Conservation (phyloP, 495 filamentous ascomycete genomes). For the Hypoxylon subgilvum region DNA sequence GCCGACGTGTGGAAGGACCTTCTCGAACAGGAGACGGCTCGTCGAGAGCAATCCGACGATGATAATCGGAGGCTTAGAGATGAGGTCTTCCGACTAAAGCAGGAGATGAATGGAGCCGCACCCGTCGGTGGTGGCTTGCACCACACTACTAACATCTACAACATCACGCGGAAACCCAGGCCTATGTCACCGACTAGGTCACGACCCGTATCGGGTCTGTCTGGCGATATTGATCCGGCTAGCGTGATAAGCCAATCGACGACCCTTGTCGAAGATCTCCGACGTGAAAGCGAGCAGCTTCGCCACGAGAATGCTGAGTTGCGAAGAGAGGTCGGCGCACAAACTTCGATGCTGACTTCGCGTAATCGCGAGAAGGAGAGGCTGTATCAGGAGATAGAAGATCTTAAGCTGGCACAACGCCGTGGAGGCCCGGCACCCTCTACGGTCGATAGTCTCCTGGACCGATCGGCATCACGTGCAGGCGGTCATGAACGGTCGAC, state of each 20-base stretch:
- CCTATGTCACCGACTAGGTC: constrained; percentile 64
- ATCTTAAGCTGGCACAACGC: constrained; percentile 84
- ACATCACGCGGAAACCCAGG: constrained; percentile 65
- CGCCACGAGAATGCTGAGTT: constrained; percentile 93
- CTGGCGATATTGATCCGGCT: constrained; percentile 60
- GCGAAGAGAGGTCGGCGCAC: constrained; percentile 87
- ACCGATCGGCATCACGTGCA: constrained; percentile 87
- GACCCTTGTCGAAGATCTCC: constrained; percentile 70
- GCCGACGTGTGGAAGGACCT: constrained; percentile 94
- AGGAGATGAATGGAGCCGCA: constrained; percentile 56
- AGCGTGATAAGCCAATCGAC: constrained; percentile 63
- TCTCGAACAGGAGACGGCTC: constrained; percentile 87
- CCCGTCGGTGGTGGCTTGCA: constrained; percentile 48
- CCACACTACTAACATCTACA: constrained; percentile 66
- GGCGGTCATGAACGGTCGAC: constrained; percentile 67
- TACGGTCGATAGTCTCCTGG: constrained; percentile 88
- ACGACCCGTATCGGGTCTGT: constrained; percentile 66
- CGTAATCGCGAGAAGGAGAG: constrained; percentile 93
- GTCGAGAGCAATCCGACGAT: constrained; percentile 87
- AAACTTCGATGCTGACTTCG: constrained; percentile 97
- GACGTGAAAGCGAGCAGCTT: constrained; percentile 72
- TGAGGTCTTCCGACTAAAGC: constrained; percentile 77
- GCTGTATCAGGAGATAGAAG: constrained; percentile 95
- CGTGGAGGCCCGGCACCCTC: constrained; percentile 64
- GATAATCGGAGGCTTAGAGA: constrained; percentile 85